Evolutionary conservation across 495 filamentous ascomycete species (phyloP), one percentile per base, ranked within the genome.

Genomic region (Bacidia gigantensis): DNA sequence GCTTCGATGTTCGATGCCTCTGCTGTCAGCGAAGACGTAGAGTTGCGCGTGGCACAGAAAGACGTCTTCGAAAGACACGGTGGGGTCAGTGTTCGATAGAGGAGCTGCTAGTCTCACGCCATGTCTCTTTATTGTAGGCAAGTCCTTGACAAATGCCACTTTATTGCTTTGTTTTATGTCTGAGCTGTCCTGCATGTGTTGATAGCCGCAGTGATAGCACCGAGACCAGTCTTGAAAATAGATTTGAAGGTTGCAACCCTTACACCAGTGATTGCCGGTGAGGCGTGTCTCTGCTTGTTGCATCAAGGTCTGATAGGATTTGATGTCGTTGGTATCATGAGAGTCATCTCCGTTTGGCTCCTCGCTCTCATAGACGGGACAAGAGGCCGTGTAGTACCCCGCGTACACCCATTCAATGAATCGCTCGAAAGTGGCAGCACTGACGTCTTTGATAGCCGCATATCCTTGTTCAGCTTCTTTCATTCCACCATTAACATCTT

Each of bases 1-100:
- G n/a, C n/a, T n/a, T n/a, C n/a, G 59, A 1, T 38, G 1, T 14
- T 62, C 46, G 12, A 71, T 66, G 5, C 56, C 49, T 46, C 66
- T 69, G 32, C 57, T 58, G 14, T 69, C 64, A 1, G 64, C 66
- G 24, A 71, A 52, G 5, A 67, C 52, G 40, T 70, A 71, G n/a
- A 72, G 58, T 18, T 44, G 35, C 3, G 59, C 64, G 55, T 71
- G 67, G 35, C 58, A 62, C 0, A 70, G 58, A 44, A 71, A 64
- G 3, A 70, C 62, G 5, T 35, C 29, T 35, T 35, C 29, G 29
- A 7, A 35, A 14, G 29, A 35, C 7, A 7, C 29, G 5, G 5
- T 14, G 29, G 29, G 29, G 29, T 35, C 29, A 14, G 14, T 14
- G 14, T 35, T 35, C 29, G 14, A 14, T 35, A 14, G 29, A 35